Evolutionary conservation across 2,329 filamentous ascomycete genomes (phyloP).

Genomic region (Cytospora mali): DNA sequence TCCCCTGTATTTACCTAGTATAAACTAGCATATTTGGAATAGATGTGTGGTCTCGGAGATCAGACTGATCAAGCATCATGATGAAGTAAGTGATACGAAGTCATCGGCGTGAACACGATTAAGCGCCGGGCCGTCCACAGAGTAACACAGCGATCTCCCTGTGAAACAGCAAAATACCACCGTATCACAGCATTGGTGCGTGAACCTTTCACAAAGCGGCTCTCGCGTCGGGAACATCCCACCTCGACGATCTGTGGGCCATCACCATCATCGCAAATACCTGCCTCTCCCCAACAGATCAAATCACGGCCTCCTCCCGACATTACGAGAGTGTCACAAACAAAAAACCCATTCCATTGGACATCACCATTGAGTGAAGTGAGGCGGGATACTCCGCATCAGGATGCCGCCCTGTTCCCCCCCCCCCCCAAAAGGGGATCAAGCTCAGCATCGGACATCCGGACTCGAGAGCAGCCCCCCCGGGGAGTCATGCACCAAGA

Average conservation of each 20-base stretch:
- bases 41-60: not conserved
- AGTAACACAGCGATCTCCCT: not conserved
- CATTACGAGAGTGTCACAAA: not conserved
- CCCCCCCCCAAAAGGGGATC: not conserved
- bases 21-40: not conserved
- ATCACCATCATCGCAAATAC: not conserved
- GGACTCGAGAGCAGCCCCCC: no score
- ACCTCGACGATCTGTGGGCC: not conserved
- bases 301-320: conserved; percentile 1
- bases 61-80: not conserved
- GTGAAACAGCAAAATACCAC: not conserved
- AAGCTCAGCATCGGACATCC: not conserved
- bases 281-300: not conserved
- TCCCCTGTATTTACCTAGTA: not conserved
- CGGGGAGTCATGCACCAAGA: no score
- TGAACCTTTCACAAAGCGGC: not conserved
- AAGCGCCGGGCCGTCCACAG: not conserved
- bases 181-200: not conserved
- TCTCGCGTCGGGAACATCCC: not conserved
- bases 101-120: not conserved
- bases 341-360: not conserved
- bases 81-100: not conserved
- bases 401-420: no score
- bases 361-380: not conserved
- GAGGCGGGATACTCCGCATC: not conserved